phyloP scores from a whole-genome alignment of 1,139 yeast genomes.

The Suhomyces panamericanus region DNA sequence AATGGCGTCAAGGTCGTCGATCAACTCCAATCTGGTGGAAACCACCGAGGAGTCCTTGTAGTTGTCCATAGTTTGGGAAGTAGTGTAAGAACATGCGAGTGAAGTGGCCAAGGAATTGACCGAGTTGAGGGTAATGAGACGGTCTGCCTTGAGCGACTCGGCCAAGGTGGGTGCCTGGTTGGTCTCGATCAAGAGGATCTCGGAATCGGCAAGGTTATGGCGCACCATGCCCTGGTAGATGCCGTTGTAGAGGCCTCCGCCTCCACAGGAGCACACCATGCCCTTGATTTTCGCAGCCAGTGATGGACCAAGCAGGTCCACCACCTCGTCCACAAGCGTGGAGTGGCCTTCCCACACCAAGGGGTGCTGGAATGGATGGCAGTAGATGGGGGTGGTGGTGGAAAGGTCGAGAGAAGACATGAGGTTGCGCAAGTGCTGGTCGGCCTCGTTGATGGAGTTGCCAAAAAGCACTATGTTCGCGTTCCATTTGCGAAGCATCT shows the following conservation, averaged over 20 bases:
- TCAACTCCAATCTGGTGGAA: slow-evolving; percentile 45
- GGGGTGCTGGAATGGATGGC: slow-evolving; percentile 70
- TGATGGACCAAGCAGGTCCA: slow-evolving; percentile 31
- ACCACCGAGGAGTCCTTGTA: slow-evolving; percentile 31
- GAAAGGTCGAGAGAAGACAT: slow-evolving; percentile 17
- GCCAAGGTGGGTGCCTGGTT: slow-evolving; percentile 58
- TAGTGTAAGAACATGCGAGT: slow-evolving; percentile 59
- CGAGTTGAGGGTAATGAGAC: slow-evolving; percentile 43
- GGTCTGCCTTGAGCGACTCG: slow-evolving; percentile 47
- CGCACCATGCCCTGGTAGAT: slow-evolving; percentile 54
- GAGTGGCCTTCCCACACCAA: slow-evolving; percentile 71
- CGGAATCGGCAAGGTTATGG: slow-evolving; percentile 27
- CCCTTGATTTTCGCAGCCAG: slow-evolving; percentile 46
- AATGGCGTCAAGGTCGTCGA: slow-evolving; percentile 57
- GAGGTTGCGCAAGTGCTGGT: slow-evolving; percentile 40
- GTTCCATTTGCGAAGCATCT: slow-evolving; percentile 42
- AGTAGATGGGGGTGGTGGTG: slow-evolving; percentile 48
- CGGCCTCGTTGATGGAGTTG: slow-evolving; percentile 66
- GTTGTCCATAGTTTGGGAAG: slow-evolving; percentile 46
- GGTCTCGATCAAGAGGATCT: slow-evolving; percentile 49
- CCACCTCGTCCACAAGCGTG: slow-evolving; percentile 57
- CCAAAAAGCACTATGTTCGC: slow-evolving; percentile 60
- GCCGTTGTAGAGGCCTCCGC: slow-evolving; percentile 73
- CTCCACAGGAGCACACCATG: slow-evolving; percentile 69
- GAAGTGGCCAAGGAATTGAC: slow-evolving; percentile 61